phyloP scores from a whole-genome alignment of 371 early-diverging fungal genomes.

The Mucor saturninus region DNA sequence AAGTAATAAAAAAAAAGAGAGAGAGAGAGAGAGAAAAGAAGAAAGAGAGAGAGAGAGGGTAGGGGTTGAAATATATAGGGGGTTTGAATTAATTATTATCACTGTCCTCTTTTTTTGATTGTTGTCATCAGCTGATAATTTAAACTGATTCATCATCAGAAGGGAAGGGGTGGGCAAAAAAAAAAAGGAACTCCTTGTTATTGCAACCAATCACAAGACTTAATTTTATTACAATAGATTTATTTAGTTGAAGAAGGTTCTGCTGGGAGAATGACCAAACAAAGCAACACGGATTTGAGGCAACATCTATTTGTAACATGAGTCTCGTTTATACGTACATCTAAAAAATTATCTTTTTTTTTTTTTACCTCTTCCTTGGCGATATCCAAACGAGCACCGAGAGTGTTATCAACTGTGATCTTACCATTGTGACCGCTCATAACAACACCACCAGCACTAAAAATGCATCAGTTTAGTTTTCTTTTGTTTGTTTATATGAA shows the following conservation, averaged over 20 bases:
- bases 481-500: background rate
- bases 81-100: background rate
- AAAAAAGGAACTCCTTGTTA: background rate
- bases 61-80: constrained; percentile 4
- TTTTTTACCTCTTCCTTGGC: constrained; percentile 65
- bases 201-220: background rate
- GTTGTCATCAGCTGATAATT: too few relatives aligned
- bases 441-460: constrained; percentile 88
- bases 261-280: constrained; percentile 88
- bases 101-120: background rate
- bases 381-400: constrained; percentile 87
- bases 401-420: constrained; percentile 87
- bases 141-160: background rate
- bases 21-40: constrained; percentile 10
- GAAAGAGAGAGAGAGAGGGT: background rate
- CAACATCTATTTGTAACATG: constrained; percentile 60
- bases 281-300: constrained; percentile 88
- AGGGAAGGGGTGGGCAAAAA: background rate
- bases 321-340: too few relatives aligned
- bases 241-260: constrained; percentile 89
- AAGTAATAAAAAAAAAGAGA: background rate
- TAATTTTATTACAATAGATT: background rate
- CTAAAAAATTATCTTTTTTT: constrained; percentile 19
- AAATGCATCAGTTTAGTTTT: background rate
- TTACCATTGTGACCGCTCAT: constrained; percentile 77